phyloP scores from a whole-genome alignment of 306 rosid species.

The Acacia acuminata region DNA sequence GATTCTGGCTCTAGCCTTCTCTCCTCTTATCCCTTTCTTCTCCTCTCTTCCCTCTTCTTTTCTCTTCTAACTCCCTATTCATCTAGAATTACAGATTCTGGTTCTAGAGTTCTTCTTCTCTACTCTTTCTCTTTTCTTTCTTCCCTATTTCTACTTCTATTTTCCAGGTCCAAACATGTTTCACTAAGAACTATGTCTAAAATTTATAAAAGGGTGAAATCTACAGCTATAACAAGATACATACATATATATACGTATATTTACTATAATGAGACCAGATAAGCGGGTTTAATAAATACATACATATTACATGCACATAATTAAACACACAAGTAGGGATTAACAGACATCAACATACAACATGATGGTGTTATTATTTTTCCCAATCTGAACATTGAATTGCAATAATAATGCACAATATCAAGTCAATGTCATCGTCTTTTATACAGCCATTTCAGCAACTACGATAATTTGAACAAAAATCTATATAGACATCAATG shows the following conservation, averaged over 20 bases:
- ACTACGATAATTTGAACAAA: constrained; percentile 1
- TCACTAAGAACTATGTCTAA: constrained; percentile 10
- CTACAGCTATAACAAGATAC: background rate
- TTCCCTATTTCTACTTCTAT: too few species aligned
- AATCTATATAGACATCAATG: background rate
- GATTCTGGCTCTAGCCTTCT: too few species aligned
- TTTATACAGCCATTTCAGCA: background rate
- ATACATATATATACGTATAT: too few species aligned
- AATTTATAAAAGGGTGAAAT: background rate
- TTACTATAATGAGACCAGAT: background rate
- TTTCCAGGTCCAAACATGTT: too few species aligned
- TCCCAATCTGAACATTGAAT: background rate
- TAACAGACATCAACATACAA: constrained; percentile 6
- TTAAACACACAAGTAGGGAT: background rate
- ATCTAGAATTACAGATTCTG: too few species aligned
- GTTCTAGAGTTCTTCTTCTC: too few species aligned
- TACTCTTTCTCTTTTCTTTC: too few species aligned
- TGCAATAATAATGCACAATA: background rate
- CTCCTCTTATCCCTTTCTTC: too few species aligned
- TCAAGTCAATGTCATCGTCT: background rate
- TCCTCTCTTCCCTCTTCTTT: too few species aligned
- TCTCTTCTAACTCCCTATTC: too few species aligned
- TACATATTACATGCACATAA: background rate
- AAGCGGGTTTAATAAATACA: background rate
- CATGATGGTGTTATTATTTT: background rate